A percentile compares a stretch with the other conserved stretches of the same genome.
Conservation (phyloP, 768 basidiomycete species). For the Suillus americanus region DNA sequence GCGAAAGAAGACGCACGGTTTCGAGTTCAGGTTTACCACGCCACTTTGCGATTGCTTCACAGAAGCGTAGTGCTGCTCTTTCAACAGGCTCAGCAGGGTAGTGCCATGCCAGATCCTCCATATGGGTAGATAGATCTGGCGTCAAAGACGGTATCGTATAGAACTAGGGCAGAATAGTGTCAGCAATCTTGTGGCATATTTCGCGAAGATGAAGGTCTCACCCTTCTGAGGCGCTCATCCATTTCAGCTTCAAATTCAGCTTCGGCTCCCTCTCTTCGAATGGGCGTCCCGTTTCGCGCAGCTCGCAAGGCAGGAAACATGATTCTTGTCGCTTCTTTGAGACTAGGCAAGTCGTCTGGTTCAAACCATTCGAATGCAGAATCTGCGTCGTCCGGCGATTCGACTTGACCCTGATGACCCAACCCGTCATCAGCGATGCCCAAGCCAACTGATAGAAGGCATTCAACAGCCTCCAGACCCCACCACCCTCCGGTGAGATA, state of each 20-base stretch:
- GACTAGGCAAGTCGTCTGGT: slow-evolving; percentile 72
- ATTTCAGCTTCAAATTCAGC: slow-evolving; percentile 76
- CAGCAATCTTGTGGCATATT: neutral
- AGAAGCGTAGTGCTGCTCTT: slow-evolving; percentile 73
- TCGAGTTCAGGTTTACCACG: slow-evolving; percentile 83
- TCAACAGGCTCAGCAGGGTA: slow-evolving; percentile 84
- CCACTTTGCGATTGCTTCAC: slow-evolving; percentile 81
- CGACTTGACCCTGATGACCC: slow-evolving; percentile 18
- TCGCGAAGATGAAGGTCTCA: slow-evolving; percentile 34
- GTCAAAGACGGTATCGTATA: slow-evolving; percentile 71
- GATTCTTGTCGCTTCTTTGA: slow-evolving; percentile 63
- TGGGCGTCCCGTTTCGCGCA: slow-evolving; percentile 24
- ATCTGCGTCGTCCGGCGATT: slow-evolving; percentile 33
- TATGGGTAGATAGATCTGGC: slow-evolving; percentile 74
- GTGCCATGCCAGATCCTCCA: slow-evolving; percentile 70
- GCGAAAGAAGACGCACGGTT: slow-evolving; percentile 43
- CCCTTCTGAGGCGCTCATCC: slow-evolving; percentile 66
- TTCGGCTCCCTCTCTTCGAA: slow-evolving; percentile 51
- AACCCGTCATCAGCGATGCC: slow-evolving; percentile 36
- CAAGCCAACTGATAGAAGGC: slow-evolving; percentile 71
- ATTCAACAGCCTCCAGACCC: slow-evolving; percentile 67
- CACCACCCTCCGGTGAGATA: slow-evolving; percentile 83
- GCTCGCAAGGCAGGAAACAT: slow-evolving; percentile 60
- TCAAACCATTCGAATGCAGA: slow-evolving; percentile 57
- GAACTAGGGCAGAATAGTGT: slow-evolving; percentile 54